phyloP scores from a whole-genome alignment of 305 asterid genomes.

The Solanum hybrid region DNA sequence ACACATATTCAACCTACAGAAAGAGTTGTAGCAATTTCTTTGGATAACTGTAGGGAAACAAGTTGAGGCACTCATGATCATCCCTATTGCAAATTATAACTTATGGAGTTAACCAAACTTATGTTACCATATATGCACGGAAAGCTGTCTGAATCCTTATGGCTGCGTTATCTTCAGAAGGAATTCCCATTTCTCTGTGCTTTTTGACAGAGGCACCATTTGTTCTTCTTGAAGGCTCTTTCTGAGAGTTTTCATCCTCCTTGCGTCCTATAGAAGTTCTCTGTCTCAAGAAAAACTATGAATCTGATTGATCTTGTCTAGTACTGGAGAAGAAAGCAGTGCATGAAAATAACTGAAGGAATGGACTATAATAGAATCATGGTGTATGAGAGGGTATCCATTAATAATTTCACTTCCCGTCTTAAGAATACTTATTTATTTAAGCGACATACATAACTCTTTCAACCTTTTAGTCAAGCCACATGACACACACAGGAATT shows the following conservation, averaged over 20 bases:
- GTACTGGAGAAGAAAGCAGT: neutral
- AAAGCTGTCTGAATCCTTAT: conserved; percentile 73
- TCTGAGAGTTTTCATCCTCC: conserved; percentile 11
- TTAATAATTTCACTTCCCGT: neutral
- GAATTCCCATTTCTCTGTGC: conserved; percentile 17
- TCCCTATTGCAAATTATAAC: neutral
- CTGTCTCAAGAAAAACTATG: conserved; percentile 23
- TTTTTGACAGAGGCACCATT: conserved; percentile 28
- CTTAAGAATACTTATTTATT: neutral
- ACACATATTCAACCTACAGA: neutral
- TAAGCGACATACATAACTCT: neutral
- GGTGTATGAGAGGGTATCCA: neutral
- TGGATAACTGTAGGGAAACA: neutral
- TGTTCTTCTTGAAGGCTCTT: conserved; percentile 14
- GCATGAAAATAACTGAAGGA: neutral
- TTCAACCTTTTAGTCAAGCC: neutral
- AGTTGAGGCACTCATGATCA: neutral
- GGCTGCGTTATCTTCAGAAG: conserved; percentile 65
- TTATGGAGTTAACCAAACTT: neutral
- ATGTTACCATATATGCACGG: conserved; percentile 57
- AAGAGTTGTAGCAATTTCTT: neutral
- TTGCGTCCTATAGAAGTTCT: conserved; percentile 20
- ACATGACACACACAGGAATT: neutral
- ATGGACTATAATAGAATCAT: neutral
- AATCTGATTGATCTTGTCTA: neutral